Conservation (phyloP, 352 stramenopile species). For the Phytophthora idaei region DNA sequence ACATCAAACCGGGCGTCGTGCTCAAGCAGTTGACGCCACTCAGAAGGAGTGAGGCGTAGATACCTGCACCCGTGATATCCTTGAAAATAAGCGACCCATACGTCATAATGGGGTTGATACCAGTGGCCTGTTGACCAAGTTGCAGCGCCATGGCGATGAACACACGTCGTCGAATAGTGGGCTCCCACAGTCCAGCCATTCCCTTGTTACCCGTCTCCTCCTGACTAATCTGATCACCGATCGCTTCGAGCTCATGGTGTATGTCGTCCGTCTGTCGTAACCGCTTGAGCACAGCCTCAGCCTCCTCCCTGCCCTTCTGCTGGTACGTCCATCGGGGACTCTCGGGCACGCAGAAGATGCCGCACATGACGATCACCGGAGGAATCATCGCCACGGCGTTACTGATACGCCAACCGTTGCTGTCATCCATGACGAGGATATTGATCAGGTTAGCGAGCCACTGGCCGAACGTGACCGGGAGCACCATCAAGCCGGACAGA, state of each 20-base stretch:
- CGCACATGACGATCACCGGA: slow-evolving; percentile 42
- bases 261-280: slow-evolving; percentile 38
- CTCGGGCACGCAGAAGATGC: slow-evolving; percentile 40
- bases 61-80: too few relatives aligned
- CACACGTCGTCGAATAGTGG: too few relatives aligned
- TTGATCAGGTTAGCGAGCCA: slow-evolving; percentile 41
- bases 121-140: too few relatives aligned
- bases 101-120: too few relatives aligned
- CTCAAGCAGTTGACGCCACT: too few relatives aligned
- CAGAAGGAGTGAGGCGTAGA: too few relatives aligned
- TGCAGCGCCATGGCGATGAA: too few relatives aligned
- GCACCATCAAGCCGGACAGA: slow-evolving; percentile 40
- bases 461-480: slow-evolving; percentile 33
- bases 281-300: slow-evolving; percentile 31
- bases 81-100: too few relatives aligned
- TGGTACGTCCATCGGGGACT: slow-evolving; percentile 34
- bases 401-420: slow-evolving; percentile 37
- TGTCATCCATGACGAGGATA: slow-evolving; percentile 32
- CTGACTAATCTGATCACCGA: slow-evolving; percentile 39
- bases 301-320: slow-evolving; percentile 32
- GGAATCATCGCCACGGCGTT: slow-evolving; percentile 36
- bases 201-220: too few relatives aligned
- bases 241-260: slow-evolving; percentile 41
- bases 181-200: too few relatives aligned
- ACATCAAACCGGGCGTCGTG: too few relatives aligned